Evolutionary conservation across 2,329 filamentous ascomycete species (phyloP), one percentile per base, ranked within the genome.

Genomic region (Pleomassaria siparia): DNA sequence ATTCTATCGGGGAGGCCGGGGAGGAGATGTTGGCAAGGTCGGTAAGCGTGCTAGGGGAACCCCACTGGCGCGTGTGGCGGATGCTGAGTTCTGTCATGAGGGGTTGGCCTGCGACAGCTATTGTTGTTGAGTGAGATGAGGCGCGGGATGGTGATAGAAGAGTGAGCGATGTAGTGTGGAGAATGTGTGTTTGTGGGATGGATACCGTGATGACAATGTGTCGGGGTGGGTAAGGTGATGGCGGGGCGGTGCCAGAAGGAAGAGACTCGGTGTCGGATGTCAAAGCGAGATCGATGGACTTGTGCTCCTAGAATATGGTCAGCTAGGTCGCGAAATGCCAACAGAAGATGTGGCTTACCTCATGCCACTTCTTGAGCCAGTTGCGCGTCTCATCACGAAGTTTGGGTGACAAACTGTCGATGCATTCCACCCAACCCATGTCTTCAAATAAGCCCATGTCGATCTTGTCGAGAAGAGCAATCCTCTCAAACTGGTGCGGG

Each of bases 121-220:
- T 74, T 0, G 51, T 69, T 29, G 55, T 56, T 46, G 60, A 72
- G 47, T 44, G 67, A 33, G 45, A 56, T 37, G 43, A 30, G 1
- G 44, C 28, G 1, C 59, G 58, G 43, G 67, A 56, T 49, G 71
- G 54, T 35, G 64, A 69, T 63, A 69, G 61, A 58, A 89, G 70
- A 22, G 76, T 74, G 22, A 92, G 79, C 43, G 87, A 83, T 2
- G 87, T 86, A 0, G 88, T 95, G 69, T 95, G 88, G 0, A 97
- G 82, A 16, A 96, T 82, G 40, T 89, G 83, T 2, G 96, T 79
- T 1, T 87, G 85, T 0, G 92, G 92, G 1, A 99, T 84, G 49
- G 96, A 90, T 12, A 99, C 91, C 0, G 91, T 89, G 44, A 99
- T 95, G 24, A 87, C 77, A 58, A 99, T 91, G 11, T 84, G 85